Base-by-base conservation (phyloP, 148 eudicot species). In the Amaranthus palmeri region DNA sequence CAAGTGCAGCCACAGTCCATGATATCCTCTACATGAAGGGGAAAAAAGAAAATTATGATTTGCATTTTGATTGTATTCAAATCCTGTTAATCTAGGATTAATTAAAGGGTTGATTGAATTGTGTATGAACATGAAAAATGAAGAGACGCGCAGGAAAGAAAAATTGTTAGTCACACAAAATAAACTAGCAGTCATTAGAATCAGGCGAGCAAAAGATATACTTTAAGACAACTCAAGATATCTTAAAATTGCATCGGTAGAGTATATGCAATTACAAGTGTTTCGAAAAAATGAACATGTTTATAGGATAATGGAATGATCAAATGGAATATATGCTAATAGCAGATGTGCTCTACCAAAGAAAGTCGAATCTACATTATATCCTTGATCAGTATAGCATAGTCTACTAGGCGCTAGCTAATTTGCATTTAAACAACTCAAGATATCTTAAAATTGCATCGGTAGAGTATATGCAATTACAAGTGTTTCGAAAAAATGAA, bases 1-100 rank as follows among this genome's bases (percentile, higher is more conserved):
- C 87, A 40, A 88, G 80, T 9, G 84, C 89, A 46, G 92, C 89
- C 36, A 88, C 85, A 15, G 79, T 76, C 92, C 92, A 88, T 6
- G 86, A 84, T 45, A 86, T 66, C 62, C 82, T 75, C 92, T 88
- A 80, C 70, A 83, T 51, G 3, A 57, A 40, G 46, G 64, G 64
- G 18, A 25, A 54, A 4, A 48, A 10, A 55, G 46, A 14, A 14
- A 46, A n/a, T 6, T 18, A 12, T 61, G 1, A 40, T 51, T 61
- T 52, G 61, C 7, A 25, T 17, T 44, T 43, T 49, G 45, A 54
- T 7, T 44, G 67, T 6, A 15, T 46, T 15, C 42, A 15, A 47
- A 15, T 15, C 17, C 49, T 18, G 10, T 47, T 47, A 7, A 65
- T 65, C 68, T 65, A 9, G 41, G 51, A n/a, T 44, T 45, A 4